These are phyloP conservation scores for Didymosphaeria variabile DNA, from an alignment of 2,329 filamentous ascomycete species.

Conservation along the genomic window DNA sequence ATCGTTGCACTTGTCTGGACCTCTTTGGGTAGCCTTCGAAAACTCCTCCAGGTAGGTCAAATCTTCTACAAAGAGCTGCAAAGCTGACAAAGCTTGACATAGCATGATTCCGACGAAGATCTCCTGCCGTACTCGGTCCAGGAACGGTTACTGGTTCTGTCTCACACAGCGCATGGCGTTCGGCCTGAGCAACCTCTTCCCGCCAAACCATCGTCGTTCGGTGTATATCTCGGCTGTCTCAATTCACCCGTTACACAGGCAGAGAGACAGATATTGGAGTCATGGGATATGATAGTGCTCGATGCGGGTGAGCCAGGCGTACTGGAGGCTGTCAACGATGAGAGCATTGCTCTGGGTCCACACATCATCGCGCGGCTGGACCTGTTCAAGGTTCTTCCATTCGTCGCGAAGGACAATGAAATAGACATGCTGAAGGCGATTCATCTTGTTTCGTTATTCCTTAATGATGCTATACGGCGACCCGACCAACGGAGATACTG, in stretches of 20 bases:
- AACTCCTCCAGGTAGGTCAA: slow-evolving; percentile 31
- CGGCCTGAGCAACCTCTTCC: slow-evolving; percentile 30
- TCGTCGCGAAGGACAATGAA: slow-evolving; percentile 31
- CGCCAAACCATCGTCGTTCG: slow-evolving; percentile 45
- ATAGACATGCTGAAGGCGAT: slow-evolving; percentile 37
- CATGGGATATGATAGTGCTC: slow-evolving; percentile 46
- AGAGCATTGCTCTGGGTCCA: slow-evolving; percentile 34
- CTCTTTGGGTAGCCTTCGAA: slow-evolving; percentile 31
- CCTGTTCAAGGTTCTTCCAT: slow-evolving; percentile 35
- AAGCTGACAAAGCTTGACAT: slow-evolving; percentile 19
- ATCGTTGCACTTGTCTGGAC: slow-evolving; percentile 38
- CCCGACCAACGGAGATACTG: slow-evolving; percentile 39
- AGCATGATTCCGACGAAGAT: slow-evolving; percentile 28
- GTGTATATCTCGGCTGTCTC: slow-evolving; percentile 45
- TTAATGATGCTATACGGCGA: slow-evolving; percentile 35
- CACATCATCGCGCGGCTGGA: slow-evolving; percentile 46
- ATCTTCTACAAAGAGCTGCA: neutral
- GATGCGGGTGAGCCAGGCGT: slow-evolving; percentile 42
- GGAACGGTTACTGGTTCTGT: slow-evolving; percentile 41
- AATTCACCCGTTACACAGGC: slow-evolving; percentile 36
- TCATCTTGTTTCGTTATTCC: slow-evolving; percentile 35
- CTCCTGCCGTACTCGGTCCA: slow-evolving; percentile 39
- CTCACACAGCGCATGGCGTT: slow-evolving; percentile 29
- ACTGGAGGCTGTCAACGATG: slow-evolving; percentile 39
- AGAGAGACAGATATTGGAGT: slow-evolving; percentile 36